Percentiles rank a stretch among this genome's conserved stretches.
Conservation (phyloP, 768 basidiomycete species). For the Suillus weaverae region DNA sequence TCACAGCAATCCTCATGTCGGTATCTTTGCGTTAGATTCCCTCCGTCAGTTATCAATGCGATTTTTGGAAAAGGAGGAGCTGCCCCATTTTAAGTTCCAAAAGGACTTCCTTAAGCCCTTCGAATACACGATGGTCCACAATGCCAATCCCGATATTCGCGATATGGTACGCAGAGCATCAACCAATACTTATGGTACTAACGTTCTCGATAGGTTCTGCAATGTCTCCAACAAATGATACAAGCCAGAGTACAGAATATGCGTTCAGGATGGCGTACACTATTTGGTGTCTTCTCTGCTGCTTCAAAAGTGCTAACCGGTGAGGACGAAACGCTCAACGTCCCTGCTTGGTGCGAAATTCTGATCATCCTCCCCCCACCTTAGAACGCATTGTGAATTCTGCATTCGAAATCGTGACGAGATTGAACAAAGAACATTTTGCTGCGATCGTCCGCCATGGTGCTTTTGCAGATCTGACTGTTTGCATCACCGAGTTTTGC, state of each 20-base stretch:
- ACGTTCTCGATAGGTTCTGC: conserved; percentile 64
- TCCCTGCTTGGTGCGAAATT: neutral
- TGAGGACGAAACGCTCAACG: conserved; percentile 30
- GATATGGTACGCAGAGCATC: conserved; percentile 72
- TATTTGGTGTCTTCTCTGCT: conserved; percentile 98
- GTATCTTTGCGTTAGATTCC: conserved; percentile 95
- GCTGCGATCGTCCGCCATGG: conserved; percentile 88
- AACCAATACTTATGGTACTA: conserved; percentile 6
- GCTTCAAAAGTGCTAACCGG: conserved; percentile 92
- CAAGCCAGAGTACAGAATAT: conserved; percentile 93
- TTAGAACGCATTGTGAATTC: conserved; percentile 88
- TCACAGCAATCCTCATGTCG: conserved; percentile 95
- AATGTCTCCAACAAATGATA: conserved; percentile 99
- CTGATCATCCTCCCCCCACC: neutral
- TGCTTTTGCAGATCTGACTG: conserved; percentile 92
- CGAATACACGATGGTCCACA: conserved; percentile 97
- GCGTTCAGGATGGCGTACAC: conserved; percentile 98
- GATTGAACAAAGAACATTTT: conserved; percentile 90
- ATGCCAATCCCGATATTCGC: conserved; percentile 91
- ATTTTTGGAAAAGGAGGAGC: conserved; percentile 97
- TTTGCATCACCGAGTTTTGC: conserved; percentile 98
- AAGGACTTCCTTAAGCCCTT: conserved; percentile 99
- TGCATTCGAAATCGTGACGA: conserved; percentile 94
- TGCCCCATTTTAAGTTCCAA: conserved; percentile 98
- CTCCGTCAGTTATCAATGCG: conserved; percentile 97